phyloP scores from a whole-genome alignment of 192 early-diverging fungal genomes.

The Coemansia sp. region DNA sequence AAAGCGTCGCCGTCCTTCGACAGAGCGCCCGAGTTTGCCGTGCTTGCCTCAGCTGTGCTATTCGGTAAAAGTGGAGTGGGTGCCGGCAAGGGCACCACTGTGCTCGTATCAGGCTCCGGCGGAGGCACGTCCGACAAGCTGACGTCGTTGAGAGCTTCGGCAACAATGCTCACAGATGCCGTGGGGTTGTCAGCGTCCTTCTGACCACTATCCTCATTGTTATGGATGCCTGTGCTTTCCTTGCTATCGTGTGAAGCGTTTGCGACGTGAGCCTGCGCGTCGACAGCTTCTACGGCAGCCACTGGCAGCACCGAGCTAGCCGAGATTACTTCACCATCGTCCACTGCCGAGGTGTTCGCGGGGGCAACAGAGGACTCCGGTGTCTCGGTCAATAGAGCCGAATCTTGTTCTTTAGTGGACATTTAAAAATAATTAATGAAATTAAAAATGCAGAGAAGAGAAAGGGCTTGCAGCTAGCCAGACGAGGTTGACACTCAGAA shows the following conservation, averaged over 20 bases:
- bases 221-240: neutral
- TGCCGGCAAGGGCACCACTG: neutral
- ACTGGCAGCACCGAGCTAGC: neutral
- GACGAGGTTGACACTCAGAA: neutral
- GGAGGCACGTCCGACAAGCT: neutral
- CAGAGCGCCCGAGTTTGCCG: neutral
- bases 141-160: neutral
- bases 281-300: neutral
- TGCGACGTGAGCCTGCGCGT: neutral
- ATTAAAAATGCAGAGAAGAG: neutral
- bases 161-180: neutral
- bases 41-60: neutral
- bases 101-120: neutral
- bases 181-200: neutral
- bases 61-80: neutral
- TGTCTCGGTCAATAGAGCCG: neutral
- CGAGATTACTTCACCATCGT: neutral
- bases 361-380: neutral
- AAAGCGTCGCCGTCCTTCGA: slow-evolving; percentile 15
- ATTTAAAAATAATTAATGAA: neutral
- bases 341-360: too few relatives aligned
- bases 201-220: neutral
- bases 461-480: neutral
- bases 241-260: neutral
- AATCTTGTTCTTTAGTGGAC: neutral